Conservation (phyloP, 2,329 filamentous ascomycete species). For the Aspergillus pseudonomiae region DNA sequence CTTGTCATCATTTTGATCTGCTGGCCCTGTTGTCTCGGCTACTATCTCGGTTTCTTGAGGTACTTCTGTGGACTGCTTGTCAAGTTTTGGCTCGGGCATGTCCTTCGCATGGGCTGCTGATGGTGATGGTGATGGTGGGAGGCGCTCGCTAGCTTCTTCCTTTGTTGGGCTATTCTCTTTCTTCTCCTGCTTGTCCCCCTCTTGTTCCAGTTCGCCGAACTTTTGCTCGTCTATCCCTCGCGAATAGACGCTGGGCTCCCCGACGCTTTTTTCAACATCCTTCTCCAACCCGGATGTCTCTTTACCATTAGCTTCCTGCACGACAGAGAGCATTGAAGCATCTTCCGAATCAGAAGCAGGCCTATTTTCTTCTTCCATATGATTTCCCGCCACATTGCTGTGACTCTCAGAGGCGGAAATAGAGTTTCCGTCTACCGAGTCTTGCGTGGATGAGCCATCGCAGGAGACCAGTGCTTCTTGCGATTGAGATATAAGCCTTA, state of each 20-base stretch:
- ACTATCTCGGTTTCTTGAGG: not conserved
- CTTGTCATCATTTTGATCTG: not conserved
- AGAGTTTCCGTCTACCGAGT: constrained; percentile 29
- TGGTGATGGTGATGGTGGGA: not conserved
- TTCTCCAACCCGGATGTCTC: not conserved
- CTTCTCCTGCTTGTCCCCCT: not conserved
- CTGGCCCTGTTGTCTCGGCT: not conserved
- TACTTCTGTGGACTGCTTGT: not conserved
- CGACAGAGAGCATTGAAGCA: not conserved
- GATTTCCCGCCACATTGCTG: constrained; percentile 14
- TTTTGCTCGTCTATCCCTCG: constrained; percentile 11
- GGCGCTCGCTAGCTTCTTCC: not conserved
- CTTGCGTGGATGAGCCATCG: constrained; percentile 29
- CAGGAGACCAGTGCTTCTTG: constrained; percentile 40
- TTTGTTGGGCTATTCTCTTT: not conserved
- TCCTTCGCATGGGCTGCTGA: not conserved
- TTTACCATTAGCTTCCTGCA: not conserved
- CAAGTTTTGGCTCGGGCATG: not conserved
- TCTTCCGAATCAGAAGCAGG: not conserved
- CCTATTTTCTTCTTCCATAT: constrained; percentile 2
- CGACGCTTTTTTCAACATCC: not conserved
- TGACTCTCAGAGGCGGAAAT: constrained; percentile 22
- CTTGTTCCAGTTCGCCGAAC: not conserved
- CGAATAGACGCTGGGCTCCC: constrained; percentile 9
- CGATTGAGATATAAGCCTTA: constrained; percentile 28